Evolutionary conservation across 179 eudicot species (phyloP).

Genomic region (Beta corolliflora): DNA sequence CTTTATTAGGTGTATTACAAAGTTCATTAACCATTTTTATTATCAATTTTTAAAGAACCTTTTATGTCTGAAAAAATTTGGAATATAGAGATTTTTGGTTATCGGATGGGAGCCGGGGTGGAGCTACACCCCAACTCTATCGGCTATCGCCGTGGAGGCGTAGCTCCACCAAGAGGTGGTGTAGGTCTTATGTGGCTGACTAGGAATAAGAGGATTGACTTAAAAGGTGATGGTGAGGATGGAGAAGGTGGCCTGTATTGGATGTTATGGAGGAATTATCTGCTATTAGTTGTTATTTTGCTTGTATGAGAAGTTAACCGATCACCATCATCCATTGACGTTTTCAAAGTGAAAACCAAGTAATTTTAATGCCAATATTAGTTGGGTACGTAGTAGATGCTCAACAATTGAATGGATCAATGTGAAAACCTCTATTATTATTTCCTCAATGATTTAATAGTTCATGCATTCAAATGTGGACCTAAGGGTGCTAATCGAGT

Average conservation of each 20-base stretch:
- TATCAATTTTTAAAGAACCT: neutral
- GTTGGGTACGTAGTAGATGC: neutral
- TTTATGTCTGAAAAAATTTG: neutral
- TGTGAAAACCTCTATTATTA: neutral
- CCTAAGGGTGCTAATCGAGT: no score
- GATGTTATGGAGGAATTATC: constrained; percentile 24
- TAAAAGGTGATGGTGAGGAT: neutral
- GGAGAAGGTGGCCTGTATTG: constrained; percentile 30
- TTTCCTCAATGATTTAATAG: neutral
- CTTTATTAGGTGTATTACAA: neutral
- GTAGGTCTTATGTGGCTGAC: constrained; percentile 24
- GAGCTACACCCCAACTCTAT: constrained; percentile 14
- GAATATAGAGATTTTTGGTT: neutral
- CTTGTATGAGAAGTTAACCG: constrained; percentile 4
- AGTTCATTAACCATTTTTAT: neutral
- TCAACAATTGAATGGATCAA: neutral
- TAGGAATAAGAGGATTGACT: neutral
- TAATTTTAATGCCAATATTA: neutral
- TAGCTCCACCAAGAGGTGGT: constrained; percentile 28
- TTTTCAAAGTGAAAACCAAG: neutral
- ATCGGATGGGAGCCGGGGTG: neutral
- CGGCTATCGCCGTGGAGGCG: neutral
- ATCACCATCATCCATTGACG: neutral
- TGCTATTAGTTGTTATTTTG: neutral
- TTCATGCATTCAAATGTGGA: no score